phyloP scores from a whole-genome alignment of 2,329 filamentous ascomycete species.

The Fusarium dimerum region DNA sequence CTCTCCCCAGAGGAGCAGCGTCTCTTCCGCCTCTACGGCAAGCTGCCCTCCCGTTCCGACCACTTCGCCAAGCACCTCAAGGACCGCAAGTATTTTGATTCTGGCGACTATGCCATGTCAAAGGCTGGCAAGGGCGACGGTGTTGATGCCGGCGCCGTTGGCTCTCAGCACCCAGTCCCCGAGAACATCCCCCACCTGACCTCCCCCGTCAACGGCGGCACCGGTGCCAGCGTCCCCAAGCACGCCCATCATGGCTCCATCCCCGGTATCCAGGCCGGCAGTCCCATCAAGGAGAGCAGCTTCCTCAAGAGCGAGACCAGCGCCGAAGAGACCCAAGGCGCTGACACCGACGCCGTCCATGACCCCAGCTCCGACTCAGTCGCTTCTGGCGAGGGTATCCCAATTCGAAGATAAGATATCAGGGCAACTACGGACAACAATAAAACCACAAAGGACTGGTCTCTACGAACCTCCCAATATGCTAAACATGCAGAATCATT shows the following conservation, averaged over 20 bases:
- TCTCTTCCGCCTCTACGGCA: constrained; percentile 95
- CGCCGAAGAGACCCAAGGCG: constrained; percentile 50
- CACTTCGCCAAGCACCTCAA: constrained; percentile 98
- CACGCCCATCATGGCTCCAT: constrained; percentile 44
- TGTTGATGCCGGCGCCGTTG: constrained; percentile 89
- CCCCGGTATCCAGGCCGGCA: constrained; percentile 62
- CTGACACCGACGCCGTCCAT: constrained; percentile 40
- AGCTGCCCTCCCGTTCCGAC: constrained; percentile 94
- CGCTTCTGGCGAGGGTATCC: constrained; percentile 49
- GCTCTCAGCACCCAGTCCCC: constrained; percentile 90
- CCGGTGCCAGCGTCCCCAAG: constrained; percentile 34
- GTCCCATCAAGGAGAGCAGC: constrained; percentile 88
- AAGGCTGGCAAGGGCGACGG: constrained; percentile 97
- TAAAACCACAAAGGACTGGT: not conserved
- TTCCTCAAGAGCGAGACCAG: constrained; percentile 83
- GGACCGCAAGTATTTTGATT: constrained; percentile 99
- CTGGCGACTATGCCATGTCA: constrained; percentile 92
- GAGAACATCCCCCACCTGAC: constrained; percentile 93
- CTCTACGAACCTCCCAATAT: too few species aligned
- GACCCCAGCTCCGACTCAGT: constrained; percentile 32
- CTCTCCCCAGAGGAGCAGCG: constrained; percentile 94
- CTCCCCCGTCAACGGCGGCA: constrained; percentile 54
- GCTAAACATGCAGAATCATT: not conserved
- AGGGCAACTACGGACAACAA: not conserved
- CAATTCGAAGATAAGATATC: constrained; percentile 60